phyloP scores from a whole-genome alignment of 208 protist species.

The Leishmania mexicana region DNA sequence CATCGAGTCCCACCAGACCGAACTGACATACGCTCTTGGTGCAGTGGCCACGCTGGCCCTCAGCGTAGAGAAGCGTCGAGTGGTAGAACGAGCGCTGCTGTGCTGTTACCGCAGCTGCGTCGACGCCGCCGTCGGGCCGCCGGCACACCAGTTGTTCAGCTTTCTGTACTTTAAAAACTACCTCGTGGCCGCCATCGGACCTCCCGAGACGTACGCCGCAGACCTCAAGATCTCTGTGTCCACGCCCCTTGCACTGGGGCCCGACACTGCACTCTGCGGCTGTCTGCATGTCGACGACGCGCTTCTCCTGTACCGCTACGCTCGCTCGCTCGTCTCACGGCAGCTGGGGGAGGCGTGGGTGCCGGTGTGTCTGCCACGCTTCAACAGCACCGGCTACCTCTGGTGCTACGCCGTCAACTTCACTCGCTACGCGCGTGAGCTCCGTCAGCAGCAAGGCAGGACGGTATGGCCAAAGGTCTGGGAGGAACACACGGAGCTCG shows the following conservation, averaged over 20 bases:
- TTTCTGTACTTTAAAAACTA: slow-evolving; percentile 23
- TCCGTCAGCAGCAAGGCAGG: slow-evolving; percentile 14
- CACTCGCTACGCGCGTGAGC: slow-evolving; percentile 20
- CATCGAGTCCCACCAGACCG: slow-evolving; percentile 46
- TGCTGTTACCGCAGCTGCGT: slow-evolving; percentile 10
- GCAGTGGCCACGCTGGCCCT: slow-evolving; percentile 43
- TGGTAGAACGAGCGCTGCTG: slow-evolving; percentile 26
- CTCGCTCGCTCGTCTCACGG: slow-evolving; percentile 39
- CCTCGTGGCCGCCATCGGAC: slow-evolving; percentile 28
- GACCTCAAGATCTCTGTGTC: not conserved
- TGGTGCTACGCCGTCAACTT: slow-evolving; percentile 73
- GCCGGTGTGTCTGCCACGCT: slow-evolving; percentile 73
- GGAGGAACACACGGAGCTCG: slow-evolving; percentile 19
- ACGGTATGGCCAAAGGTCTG: slow-evolving; percentile 24
- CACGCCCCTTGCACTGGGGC: slow-evolving; percentile 15
- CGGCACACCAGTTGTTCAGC: slow-evolving; percentile 50
- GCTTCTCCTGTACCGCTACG: slow-evolving; percentile 66
- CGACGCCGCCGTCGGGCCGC: slow-evolving; percentile 17
- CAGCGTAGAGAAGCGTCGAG: slow-evolving; percentile 18
- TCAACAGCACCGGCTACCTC: slow-evolving; percentile 75
- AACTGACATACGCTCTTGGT: slow-evolving; percentile 50
- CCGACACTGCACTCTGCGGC: slow-evolving; percentile 16
- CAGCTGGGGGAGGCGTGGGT: slow-evolving; percentile 74
- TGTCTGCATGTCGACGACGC: slow-evolving; percentile 57
- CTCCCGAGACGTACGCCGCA: slow-evolving; percentile 26